These are phyloP conservation scores for Alternaria viburni DNA, from an alignment of 2,329 filamentous ascomycete genomes.

Conservation along the genomic window DNA sequence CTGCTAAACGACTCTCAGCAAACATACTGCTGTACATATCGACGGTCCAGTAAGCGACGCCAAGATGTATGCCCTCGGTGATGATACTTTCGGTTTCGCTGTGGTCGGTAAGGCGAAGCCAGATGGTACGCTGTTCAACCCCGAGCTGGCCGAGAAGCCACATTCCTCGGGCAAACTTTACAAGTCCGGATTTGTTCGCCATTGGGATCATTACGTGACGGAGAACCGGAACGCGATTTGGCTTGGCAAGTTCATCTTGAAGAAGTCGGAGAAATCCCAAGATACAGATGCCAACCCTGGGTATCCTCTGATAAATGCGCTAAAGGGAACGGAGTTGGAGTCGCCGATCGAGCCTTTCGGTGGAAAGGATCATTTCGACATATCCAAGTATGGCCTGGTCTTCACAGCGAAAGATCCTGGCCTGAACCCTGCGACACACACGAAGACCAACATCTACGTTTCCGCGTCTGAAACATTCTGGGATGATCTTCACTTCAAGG, in stretches of 20 bases:
- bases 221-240: slow-evolving; percentile 75
- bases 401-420: slow-evolving; percentile 79
- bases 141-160: slow-evolving; percentile 64
- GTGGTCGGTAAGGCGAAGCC: slow-evolving; percentile 68
- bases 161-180: slow-evolving; percentile 74
- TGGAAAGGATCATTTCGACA: slow-evolving; percentile 79
- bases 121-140: slow-evolving; percentile 72
- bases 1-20: slow-evolving; percentile 27
- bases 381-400: slow-evolving; percentile 68
- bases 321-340: slow-evolving; percentile 65
- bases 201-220: slow-evolving; percentile 81
- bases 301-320: slow-evolving; percentile 65
- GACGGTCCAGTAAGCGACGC: slow-evolving; percentile 58
- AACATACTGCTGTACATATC: slow-evolving; percentile 50
- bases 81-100: slow-evolving; percentile 53
- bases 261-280: slow-evolving; percentile 15
- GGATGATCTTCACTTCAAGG: slow-evolving; percentile 22
- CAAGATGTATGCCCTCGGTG: slow-evolving; percentile 50
- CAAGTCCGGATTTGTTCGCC: slow-evolving; percentile 75
- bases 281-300: not conserved
- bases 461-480: slow-evolving; percentile 65
- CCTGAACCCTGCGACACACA: slow-evolving; percentile 74
- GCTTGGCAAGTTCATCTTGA: slow-evolving; percentile 64
- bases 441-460: slow-evolving; percentile 82
- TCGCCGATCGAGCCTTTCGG: slow-evolving; percentile 80